Percentiles rank a stretch among this genome's conserved stretches.
Evolutionary conservation across 2,329 filamentous ascomycete genomes (phyloP).

Genomic region (Alternaria postmessia): DNA sequence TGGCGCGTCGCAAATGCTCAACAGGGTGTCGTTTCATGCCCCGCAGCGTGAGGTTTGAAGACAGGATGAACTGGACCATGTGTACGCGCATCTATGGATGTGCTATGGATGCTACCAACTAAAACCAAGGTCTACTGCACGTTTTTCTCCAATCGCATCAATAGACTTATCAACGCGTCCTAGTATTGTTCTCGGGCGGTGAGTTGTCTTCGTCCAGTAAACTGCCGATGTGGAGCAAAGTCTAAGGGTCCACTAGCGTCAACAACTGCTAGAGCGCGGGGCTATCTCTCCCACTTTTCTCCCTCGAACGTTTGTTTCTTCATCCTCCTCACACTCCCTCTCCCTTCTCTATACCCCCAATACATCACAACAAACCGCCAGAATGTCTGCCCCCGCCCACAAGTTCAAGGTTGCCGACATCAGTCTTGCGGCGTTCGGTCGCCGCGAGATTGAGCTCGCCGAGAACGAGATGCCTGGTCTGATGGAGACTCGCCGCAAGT

Average conservation of each 20-base stretch:
- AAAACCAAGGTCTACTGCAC: not conserved
- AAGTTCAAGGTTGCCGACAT: slow-evolving; percentile 99
- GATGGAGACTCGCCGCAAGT: slow-evolving; percentile 93
- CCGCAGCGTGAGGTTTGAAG: slow-evolving; percentile 6
- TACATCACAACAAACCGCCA: slow-evolving; percentile 42
- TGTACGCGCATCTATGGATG: not conserved
- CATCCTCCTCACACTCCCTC: slow-evolving; percentile 21
- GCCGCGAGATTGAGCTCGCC: slow-evolving; percentile 98
- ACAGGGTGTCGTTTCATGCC: slow-evolving; percentile 12
- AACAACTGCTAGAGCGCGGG: slow-evolving; percentile 19
- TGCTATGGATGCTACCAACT: not conserved
- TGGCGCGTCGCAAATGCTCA: slow-evolving; percentile 12
- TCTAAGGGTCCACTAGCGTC: slow-evolving; percentile 20
- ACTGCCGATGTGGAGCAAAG: slow-evolving; percentile 15
- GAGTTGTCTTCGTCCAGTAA: slow-evolving; percentile 11
- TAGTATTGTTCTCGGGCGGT: slow-evolving; percentile 1
- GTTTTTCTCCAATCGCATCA: not conserved
- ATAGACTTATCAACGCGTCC: not conserved
- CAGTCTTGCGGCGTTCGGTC: slow-evolving; percentile 94
- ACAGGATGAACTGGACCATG: not conserved
- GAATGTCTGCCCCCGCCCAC: slow-evolving; percentile 78
- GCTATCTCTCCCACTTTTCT: slow-evolving; percentile 24
- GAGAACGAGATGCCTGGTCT: slow-evolving; percentile 95
- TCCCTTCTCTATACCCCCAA: slow-evolving; percentile 18
- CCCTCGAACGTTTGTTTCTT: slow-evolving; percentile 10